Percentiles rank a stretch among this genome's conserved stretches.
Evolutionary conservation across 176 grass and related monocot genomes (phyloP).

Genomic region (Avena atlantica): DNA sequence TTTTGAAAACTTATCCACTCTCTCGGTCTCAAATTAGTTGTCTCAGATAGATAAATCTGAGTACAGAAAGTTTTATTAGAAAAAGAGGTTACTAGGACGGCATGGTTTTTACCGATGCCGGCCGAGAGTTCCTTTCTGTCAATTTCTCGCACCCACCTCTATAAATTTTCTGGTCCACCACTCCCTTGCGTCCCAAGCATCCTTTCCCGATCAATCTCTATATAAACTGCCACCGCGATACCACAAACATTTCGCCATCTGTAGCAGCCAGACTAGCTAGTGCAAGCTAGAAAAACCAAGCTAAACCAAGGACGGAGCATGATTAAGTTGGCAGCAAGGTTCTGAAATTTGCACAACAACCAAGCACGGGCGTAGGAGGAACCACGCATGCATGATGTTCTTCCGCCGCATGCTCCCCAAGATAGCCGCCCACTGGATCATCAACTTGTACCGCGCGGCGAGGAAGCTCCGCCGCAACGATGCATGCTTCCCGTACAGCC

Average conservation of each 20-base stretch:
- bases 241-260: background rate
- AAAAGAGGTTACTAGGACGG: no score
- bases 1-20: no score
- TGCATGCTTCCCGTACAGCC: conserved; percentile 47
- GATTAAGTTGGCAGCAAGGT: no score
- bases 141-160: no score
- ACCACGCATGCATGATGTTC: conserved; percentile 49
- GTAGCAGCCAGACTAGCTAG: background rate
- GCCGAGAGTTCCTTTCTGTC: no score
- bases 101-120: no score
- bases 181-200: no score
- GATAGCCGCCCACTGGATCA: conserved; percentile 66
- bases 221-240: background rate
- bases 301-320: background rate
- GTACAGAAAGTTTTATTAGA: no score
- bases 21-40: no score
- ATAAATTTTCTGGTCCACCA: no score
- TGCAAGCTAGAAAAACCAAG: background rate
- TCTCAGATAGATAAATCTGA: no score
- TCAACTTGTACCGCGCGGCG: conserved; percentile 57
- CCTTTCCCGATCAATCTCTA: no score
- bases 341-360: background rate
- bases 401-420: conserved; percentile 57
- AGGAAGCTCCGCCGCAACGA: conserved; percentile 56
- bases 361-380: background rate